Percentiles rank a stretch among this genome's conserved stretches.
phyloP scores from a whole-genome alignment of 345 rosid species.

The Salix arbutifolia region DNA sequence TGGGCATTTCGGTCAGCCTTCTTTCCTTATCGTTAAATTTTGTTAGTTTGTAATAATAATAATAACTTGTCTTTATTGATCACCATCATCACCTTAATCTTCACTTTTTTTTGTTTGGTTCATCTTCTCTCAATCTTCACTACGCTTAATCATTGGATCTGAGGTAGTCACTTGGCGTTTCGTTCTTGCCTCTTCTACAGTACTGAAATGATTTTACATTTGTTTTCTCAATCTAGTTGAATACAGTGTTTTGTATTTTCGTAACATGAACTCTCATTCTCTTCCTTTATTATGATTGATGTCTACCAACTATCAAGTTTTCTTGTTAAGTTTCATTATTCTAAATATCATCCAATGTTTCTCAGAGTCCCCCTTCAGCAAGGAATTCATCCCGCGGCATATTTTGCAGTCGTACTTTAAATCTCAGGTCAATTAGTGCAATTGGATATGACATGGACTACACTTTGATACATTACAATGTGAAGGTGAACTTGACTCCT shows the following conservation, averaged over 20 bases:
- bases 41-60: neutral
- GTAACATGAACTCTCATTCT: neutral
- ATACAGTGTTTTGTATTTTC: neutral
- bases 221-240: neutral
- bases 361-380: conserved; percentile 75
- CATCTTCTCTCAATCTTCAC: neutral
- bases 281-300: neutral
- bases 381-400: conserved; percentile 88
- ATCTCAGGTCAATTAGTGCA: conserved; percentile 88
- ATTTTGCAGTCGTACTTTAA: conserved; percentile 89
- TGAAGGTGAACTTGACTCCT: conserved; percentile 47
- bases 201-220: neutral
- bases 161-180: too few relatives aligned
- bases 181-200: neutral
- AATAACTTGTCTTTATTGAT: neutral
- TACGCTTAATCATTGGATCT: neutral
- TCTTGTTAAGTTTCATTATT: neutral
- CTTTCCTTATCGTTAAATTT: neutral
- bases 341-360: conserved; percentile 14
- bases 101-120: too few relatives aligned
- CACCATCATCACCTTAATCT: too few relatives aligned
- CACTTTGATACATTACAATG: conserved; percentile 92
- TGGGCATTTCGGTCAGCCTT: conserved; percentile 68
- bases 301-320: neutral
- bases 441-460: conserved; percentile 99